Evolutionary conservation across 345 rosid species (phyloP), one percentile per base, ranked within the genome.

Genomic region (Populus euphratica): DNA sequence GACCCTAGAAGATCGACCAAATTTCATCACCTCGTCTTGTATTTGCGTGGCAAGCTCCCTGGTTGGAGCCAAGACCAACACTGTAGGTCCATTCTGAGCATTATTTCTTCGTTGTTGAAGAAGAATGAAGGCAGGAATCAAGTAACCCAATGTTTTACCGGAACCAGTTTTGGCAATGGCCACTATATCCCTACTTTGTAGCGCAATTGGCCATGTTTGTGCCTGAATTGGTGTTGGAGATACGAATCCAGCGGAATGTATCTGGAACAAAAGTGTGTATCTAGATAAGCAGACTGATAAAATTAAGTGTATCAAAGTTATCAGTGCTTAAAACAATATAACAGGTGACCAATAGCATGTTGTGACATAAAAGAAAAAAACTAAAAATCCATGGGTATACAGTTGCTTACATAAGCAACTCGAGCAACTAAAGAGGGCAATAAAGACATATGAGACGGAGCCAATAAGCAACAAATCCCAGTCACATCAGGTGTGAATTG

Each of bases 161-260:
- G 99, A 96, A 83, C 99, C 98, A 73, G 98, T 93, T 88, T 93
- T 96, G 43, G 99, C 99, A 89, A 93, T 90, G 68, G 99, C 99
- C 61, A 96, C 98, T 73, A 92, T 91, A 79, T 96, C 99, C 81
- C 91, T 89, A 82, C 89, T 88, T 80, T 89, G 94, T 54, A 96
- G 78, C 29, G 99, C 96, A 87, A 96, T 92, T 62, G 99, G 96
- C 99, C 99, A 96, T 61, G 99, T 92, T 87, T 95, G 99, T 72
- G 99, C 98, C 86, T 95, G 99, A 77, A 95, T 95, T 11, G 99
- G 99, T 50, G 99, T 95, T 44, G 99, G 99, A 29, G 90, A 85
- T 36, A 87, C 71, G 77, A 95, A 95, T 44, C 99, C 99, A 76
- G 99, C 98, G 80, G 92, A 80, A 81, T 87, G 89, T 50, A 95